These are phyloP conservation scores for Annulohypoxylon bovei DNA, from an alignment of 495 filamentous ascomycete genomes.

Conservation along the genomic window DNA sequence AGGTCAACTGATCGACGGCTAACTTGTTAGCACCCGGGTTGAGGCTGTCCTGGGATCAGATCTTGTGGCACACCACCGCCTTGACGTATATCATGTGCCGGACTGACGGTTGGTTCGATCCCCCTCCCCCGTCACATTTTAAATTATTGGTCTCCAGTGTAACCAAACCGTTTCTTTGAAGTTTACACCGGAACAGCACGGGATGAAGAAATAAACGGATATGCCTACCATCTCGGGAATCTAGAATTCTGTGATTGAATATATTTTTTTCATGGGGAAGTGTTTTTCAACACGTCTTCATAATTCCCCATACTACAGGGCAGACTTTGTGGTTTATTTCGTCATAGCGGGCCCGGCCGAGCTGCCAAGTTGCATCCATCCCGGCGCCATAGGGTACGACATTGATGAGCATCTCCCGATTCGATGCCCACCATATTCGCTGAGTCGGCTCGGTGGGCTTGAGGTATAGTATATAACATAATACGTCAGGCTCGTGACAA, in stretches of 20 bases:
- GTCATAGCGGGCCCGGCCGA: conserved; percentile 31
- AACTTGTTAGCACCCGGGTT: conserved; percentile 5
- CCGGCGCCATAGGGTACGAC: conserved; percentile 4
- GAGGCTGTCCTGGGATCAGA: conserved; percentile 31
- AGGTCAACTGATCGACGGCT: conserved; percentile 33
- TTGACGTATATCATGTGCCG: conserved; percentile 31
- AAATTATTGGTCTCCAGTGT: conserved; percentile 15
- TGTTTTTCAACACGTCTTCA: conserved; percentile 13
- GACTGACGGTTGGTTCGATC: conserved; percentile 11
- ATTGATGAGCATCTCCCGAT: conserved; percentile 9
- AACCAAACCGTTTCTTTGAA: conserved; percentile 21
- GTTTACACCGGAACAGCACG: neutral
- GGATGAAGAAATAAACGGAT: conserved; percentile 4
- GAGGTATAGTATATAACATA: neutral
- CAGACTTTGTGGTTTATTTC: conserved; percentile 19
- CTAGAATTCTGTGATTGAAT: neutral
- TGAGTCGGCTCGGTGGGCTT: conserved; percentile 2
- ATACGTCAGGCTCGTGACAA: neutral
- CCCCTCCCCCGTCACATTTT: conserved; percentile 10
- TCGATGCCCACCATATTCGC: conserved; percentile 6
- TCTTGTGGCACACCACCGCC: conserved; percentile 30
- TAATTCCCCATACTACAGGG: neutral
- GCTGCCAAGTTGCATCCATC: conserved; percentile 32
- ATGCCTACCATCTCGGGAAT: neutral
- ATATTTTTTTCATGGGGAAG: neutral